These are phyloP conservation scores for Sporothrix brasiliensis DNA, from an alignment of 2,329 filamentous ascomycete genomes.

Conservation along the genomic window DNA sequence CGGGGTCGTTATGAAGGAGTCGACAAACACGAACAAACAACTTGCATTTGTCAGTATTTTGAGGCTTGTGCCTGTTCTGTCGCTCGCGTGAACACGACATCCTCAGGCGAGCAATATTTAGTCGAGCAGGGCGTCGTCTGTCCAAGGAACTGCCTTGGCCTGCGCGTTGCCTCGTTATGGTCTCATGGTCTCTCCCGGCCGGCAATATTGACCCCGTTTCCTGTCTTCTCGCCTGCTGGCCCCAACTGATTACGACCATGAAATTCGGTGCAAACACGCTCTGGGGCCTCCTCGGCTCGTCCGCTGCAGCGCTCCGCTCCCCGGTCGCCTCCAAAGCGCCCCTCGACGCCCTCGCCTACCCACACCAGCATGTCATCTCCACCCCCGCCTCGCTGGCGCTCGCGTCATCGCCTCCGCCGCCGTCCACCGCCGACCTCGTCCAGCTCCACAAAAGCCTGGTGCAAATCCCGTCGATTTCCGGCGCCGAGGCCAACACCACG, in stretches of 20 bases:
- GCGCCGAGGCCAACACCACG: constrained; percentile 69
- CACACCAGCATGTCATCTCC: neutral
- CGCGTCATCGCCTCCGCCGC: constrained; percentile 35
- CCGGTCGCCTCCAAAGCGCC: neutral
- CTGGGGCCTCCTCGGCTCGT: neutral
- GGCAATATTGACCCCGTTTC: neutral
- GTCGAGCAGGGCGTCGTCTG: neutral
- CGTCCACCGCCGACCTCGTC: constrained; percentile 60
- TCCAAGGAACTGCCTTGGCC: neutral
- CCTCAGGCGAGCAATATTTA: neutral
- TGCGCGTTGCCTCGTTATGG: too few species aligned
- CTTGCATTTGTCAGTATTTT: neutral
- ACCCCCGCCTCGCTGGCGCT: neutral
- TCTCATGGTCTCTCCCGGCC: neutral
- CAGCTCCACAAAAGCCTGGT: constrained; percentile 74
- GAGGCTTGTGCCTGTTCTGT: neutral
- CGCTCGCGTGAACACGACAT: neutral
- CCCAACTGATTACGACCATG: neutral
- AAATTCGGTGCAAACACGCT: constrained; percentile 13
- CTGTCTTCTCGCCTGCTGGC: too few species aligned
- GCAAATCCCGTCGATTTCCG: constrained; percentile 70
- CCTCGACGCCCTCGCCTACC: neutral
- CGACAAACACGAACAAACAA: neutral
- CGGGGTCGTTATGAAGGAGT: neutral
- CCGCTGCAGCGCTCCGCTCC: neutral